Conservation (phyloP, 805 yeast genomes). For the Cyberlindnera nakhonratchasimensis region DNA sequence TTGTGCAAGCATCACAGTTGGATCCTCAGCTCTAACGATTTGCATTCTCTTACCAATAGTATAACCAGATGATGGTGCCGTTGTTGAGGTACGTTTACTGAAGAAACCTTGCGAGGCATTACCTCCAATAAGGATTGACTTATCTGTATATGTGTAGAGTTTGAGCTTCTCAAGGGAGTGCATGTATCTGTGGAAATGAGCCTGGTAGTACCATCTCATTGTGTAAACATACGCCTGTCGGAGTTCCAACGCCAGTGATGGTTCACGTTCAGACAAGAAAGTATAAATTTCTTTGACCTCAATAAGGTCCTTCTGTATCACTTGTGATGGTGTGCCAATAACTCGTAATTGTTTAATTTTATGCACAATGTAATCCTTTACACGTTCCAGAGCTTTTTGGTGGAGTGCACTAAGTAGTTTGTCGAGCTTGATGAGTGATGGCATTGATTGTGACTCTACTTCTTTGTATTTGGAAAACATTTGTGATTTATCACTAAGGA, state of each 20-base stretch:
- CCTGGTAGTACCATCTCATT: slow-evolving; percentile 89
- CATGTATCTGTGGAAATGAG: slow-evolving; percentile 72
- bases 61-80: slow-evolving; percentile 26
- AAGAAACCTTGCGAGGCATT: slow-evolving; percentile 17
- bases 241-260: slow-evolving; percentile 66
- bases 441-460: slow-evolving; percentile 15
- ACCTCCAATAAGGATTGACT: slow-evolving; percentile 51
- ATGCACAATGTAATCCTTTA: slow-evolving; percentile 61
- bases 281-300: slow-evolving; percentile 57
- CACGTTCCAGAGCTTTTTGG: slow-evolving; percentile 66
- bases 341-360: slow-evolving; percentile 65
- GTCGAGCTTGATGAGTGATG: slow-evolving; percentile 22
- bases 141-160: slow-evolving; percentile 48
- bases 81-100: slow-evolving; percentile 6
- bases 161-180: slow-evolving; percentile 66
- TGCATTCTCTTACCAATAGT: slow-evolving; percentile 47
- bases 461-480: slow-evolving; percentile 43
- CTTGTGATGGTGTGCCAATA: slow-evolving; percentile 67
- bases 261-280: slow-evolving; percentile 53
- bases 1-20: slow-evolving; percentile 72
- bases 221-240: slow-evolving; percentile 80
- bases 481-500: slow-evolving; percentile 54
- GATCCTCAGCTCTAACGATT: slow-evolving; percentile 51
- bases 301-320: slow-evolving; percentile 63
- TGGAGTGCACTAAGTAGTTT: slow-evolving; percentile 48